phyloP scores from a whole-genome alignment of 2,329 filamentous ascomycete species.

The Aspergillus phoenicis region DNA sequence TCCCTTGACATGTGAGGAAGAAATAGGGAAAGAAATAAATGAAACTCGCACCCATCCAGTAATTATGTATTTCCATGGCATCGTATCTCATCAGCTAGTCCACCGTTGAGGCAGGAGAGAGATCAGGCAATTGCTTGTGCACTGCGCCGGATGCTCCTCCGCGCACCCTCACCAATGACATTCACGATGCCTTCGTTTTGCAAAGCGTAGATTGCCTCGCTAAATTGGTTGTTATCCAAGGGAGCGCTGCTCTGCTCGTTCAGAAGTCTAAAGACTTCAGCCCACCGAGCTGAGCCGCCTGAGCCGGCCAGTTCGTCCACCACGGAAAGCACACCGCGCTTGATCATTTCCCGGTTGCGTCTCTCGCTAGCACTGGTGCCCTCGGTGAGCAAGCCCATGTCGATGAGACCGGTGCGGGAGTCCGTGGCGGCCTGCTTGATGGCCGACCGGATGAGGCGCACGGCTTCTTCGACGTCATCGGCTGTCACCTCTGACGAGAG shows the following conservation, averaged over 20 bases:
- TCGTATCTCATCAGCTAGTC: slow-evolving; percentile 31
- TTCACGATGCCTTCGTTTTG: slow-evolving; percentile 84
- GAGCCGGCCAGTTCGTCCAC: slow-evolving; percentile 78
- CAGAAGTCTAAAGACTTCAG: slow-evolving; percentile 74
- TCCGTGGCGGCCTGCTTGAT: slow-evolving; percentile 98
- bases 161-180: slow-evolving; percentile 79
- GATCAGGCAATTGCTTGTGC: slow-evolving; percentile 47
- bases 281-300: slow-evolving; percentile 69
- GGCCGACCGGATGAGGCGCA: slow-evolving; percentile 87
- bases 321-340: slow-evolving; percentile 71
- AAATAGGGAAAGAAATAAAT: not conserved
- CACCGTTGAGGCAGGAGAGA: not conserved
- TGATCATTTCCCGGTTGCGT: slow-evolving; percentile 79
- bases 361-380: slow-evolving; percentile 90
- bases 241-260: slow-evolving; percentile 68
- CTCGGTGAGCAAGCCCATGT: slow-evolving; percentile 94
- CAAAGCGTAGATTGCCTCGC: slow-evolving; percentile 74
- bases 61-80: slow-evolving; percentile 33
- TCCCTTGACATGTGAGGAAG: not conserved
- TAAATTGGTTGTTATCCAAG: slow-evolving; percentile 79
- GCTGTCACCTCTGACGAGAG: slow-evolving; percentile 74
- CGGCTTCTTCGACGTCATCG: slow-evolving; percentile 84
- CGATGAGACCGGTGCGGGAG: slow-evolving; percentile 83
- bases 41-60: slow-evolving; percentile 14
- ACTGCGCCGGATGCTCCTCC: slow-evolving; percentile 78